A percentile compares a stretch with the other conserved stretches of the same genome.
These are phyloP conservation scores for Drechslerella coelobrocha DNA, from an alignment of 2,329 filamentous ascomycete species.

Conservation along the genomic window DNA sequence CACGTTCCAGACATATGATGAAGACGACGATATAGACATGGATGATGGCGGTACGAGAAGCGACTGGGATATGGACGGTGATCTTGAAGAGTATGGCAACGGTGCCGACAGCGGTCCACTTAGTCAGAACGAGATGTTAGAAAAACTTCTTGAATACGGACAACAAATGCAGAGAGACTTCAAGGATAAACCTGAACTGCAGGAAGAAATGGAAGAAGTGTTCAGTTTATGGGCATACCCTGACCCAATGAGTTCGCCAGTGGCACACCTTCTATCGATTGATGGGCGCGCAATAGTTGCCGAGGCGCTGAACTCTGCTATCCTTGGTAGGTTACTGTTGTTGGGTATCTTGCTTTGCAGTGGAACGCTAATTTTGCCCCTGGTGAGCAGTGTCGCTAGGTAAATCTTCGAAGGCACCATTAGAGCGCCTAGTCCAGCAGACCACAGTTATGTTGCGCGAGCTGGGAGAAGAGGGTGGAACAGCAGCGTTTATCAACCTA, in stretches of 20 bases:
- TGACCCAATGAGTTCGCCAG: constrained; percentile 77
- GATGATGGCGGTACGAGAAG: constrained; percentile 54
- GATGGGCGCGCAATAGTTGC: constrained; percentile 78
- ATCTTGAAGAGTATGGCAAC: constrained; percentile 38
- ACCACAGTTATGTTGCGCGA: constrained; percentile 85
- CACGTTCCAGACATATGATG: constrained; percentile 26
- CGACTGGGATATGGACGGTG: constrained; percentile 50
- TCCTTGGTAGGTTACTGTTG: constrained; percentile 70
- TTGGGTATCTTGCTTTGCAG: neutral
- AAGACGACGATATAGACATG: constrained; percentile 64
- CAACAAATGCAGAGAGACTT: constrained; percentile 77
- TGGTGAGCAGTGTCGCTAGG: constrained; percentile 75
- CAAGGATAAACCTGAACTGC: constrained; percentile 71
- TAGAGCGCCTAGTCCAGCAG: constrained; percentile 86
- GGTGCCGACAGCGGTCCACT: neutral
- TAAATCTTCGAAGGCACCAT: constrained; percentile 82
- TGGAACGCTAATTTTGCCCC: constrained; percentile 13
- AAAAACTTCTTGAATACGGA: constrained; percentile 78
- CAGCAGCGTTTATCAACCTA: constrained; percentile 82
- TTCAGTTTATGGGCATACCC: constrained; percentile 87
- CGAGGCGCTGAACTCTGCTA: constrained; percentile 92
- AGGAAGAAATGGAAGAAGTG: constrained; percentile 78
- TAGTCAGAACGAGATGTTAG: constrained; percentile 64
- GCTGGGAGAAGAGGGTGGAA: constrained; percentile 77
- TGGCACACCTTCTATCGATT: constrained; percentile 78